Base-by-base conservation (phyloP, 2,329 filamentous ascomycete species). In the Microcyclospora pomicola region DNA sequence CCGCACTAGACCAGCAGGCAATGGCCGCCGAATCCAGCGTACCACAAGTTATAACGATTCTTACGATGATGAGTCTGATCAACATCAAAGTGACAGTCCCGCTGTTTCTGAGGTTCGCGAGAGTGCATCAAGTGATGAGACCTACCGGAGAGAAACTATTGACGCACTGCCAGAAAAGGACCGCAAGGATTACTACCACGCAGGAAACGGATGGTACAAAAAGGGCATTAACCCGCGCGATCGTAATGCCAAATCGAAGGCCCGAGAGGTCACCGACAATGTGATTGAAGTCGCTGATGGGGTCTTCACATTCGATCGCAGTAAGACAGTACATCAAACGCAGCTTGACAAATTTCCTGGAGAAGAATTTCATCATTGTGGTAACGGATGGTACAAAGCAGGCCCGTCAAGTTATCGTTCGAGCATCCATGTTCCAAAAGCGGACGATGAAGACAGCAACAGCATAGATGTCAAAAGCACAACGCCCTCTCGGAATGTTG, bases 121-220 rank as follows among this genome's bases (percentile, higher is more conserved):
- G 9, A 31, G 30, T 9, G n/a, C 30, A 6, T 31, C 30, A 15
- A 31, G 15, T 31, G n/a, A 31, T 13, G n/a, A 15, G 9, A 13
- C n/a, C 30, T 31, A 13, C 30, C n/a, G 30, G 15, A 15, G 30
- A 28, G 40, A 40, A 9, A 41, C 50, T 31, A 40, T 49, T 9
- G 41, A 43, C 4, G 41, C 42, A 16, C 44, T 45, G 15, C 43
- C 44, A n/a, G 38, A 41, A 13, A 34, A 40, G 33, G 30, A 29
- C 12, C 49, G 43, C 36, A 34, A 40, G 33, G 30, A 29, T 10
- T 51, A 43, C 36, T 41, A 47, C 14, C 49, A 51, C 29, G 39
- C 42, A 15, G 49, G 49, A 16, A 51, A 51, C 33, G 44, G 47
- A 12, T 51, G 46, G 42, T 51, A 46, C 35, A 49, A 42, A 34